These are phyloP conservation scores for Neocucurbitaria cava DNA, from an alignment of 2,329 filamentous ascomycete genomes.

Conservation along the genomic window DNA sequence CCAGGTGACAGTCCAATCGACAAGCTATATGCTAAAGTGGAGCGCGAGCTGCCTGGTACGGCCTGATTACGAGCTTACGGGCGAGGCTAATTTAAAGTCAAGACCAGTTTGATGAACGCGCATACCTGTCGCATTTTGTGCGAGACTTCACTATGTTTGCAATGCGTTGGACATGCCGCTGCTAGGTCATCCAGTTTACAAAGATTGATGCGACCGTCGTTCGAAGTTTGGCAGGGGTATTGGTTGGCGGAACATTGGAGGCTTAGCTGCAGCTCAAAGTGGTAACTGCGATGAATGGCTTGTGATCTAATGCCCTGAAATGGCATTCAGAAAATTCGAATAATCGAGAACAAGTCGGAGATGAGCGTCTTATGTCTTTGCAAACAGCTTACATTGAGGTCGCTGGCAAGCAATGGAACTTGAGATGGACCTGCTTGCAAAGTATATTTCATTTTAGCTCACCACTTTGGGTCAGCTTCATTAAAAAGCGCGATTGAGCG, in stretches of 20 bases:
- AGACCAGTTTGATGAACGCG: background rate
- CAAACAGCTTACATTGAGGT: background rate
- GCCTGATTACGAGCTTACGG: background rate
- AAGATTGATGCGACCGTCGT: too few species aligned
- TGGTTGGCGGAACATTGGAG: background rate
- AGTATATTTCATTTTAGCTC: background rate
- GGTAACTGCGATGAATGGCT: background rate
- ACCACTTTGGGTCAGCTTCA: background rate
- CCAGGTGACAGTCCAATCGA: background rate
- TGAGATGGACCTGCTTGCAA: background rate
- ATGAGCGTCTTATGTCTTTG: background rate
- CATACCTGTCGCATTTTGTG: background rate
- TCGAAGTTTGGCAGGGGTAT: background rate
- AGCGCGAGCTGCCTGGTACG: background rate
- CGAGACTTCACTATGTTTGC: background rate
- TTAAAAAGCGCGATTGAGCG: background rate
- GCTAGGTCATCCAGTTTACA: too few species aligned
- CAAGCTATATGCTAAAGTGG: background rate
- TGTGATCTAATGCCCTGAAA: background rate
- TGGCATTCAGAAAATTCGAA: too few species aligned
- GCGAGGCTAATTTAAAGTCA: background rate
- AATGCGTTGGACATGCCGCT: background rate
- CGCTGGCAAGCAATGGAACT: background rate
- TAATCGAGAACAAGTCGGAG: too few species aligned
- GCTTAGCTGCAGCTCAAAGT: background rate